Percentiles rank a stretch among this genome's conserved stretches.
phyloP scores from a whole-genome alignment of 2,329 filamentous ascomycete species.

The Colletotrichum sp. region DNA sequence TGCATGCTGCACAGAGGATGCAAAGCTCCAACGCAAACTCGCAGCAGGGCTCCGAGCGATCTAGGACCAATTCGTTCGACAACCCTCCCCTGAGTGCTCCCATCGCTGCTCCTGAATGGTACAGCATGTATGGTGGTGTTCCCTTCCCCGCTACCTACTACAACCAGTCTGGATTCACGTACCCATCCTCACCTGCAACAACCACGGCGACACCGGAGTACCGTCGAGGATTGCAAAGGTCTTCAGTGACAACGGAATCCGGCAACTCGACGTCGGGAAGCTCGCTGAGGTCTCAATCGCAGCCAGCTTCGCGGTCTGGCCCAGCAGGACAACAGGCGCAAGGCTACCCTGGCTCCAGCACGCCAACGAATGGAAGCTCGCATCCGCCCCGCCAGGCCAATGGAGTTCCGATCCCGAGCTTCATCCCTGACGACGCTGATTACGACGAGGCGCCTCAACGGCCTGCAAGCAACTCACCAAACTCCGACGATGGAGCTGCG shows the following conservation, averaged over 20 bases:
- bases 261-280: slow-evolving; percentile 53
- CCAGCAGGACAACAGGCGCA: slow-evolving; percentile 14
- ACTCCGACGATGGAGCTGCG: slow-evolving; percentile 49
- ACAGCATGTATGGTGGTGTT: slow-evolving; percentile 50
- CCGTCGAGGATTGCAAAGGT: slow-evolving; percentile 62
- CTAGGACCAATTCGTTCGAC: slow-evolving; percentile 68
- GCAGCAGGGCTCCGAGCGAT: slow-evolving; percentile 48
- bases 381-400: slow-evolving; percentile 45
- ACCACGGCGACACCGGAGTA: slow-evolving; percentile 50
- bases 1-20: slow-evolving; percentile 21
- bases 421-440: slow-evolving; percentile 60
- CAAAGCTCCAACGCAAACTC: slow-evolving; percentile 6
- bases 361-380: neutral
- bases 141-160: slow-evolving; percentile 46
- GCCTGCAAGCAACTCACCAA: slow-evolving; percentile 47
- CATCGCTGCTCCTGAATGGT: slow-evolving; percentile 58
- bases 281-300: slow-evolving; percentile 69
- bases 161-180: slow-evolving; percentile 54
- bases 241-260: slow-evolving; percentile 53
- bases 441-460: slow-evolving; percentile 49
- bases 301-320: slow-evolving; percentile 59
- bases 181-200: slow-evolving; percentile 61
- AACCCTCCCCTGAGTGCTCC: slow-evolving; percentile 65
- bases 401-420: slow-evolving; percentile 58
- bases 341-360: slow-evolving; percentile 10